Percentiles rank a stretch among this genome's conserved stretches.
phyloP scores from a whole-genome alignment of 2,329 filamentous ascomycete species.

The Pseudogymnoascus verrucosus region DNA sequence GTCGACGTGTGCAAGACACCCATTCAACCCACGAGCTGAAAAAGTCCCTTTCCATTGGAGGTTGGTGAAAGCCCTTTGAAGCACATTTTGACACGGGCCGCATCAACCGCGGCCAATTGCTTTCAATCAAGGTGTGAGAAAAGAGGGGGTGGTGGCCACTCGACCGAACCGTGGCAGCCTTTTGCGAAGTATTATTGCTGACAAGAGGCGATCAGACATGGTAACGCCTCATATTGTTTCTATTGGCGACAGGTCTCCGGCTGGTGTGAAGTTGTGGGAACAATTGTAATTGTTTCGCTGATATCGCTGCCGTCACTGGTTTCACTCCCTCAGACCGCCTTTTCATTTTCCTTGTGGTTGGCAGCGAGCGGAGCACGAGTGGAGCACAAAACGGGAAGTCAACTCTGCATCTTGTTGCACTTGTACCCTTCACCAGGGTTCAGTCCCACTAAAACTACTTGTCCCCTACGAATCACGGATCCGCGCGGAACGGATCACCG shows the following conservation, averaged over 20 bases:
- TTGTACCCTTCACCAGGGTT: constrained; percentile 4
- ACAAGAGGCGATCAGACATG: background rate
- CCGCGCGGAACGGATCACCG: constrained; percentile 4
- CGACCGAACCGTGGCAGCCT: background rate
- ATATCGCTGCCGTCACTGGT: background rate
- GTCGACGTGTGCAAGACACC: background rate
- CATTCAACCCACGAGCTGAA: background rate
- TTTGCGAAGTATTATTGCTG: background rate
- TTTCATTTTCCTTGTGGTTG: constrained; percentile 4
- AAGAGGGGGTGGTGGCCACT: background rate
- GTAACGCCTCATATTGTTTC: background rate
- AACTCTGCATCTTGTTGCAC: background rate
- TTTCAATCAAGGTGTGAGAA: background rate
- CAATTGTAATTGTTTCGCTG: background rate
- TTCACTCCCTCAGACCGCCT: background rate
- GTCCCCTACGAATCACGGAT: constrained; percentile 8
- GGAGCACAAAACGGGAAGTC: background rate
- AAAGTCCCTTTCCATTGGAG: background rate
- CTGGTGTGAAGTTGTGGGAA: constrained; percentile 1
- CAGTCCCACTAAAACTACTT: background rate
- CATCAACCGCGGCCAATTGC: constrained; percentile 4
- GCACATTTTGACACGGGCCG: background rate
- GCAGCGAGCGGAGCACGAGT: background rate
- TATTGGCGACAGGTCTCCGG: background rate
- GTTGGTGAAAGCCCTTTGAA: background rate